These are phyloP conservation scores for Alternaria rosae DNA, from an alignment of 2,329 filamentous ascomycete species.

Conservation along the genomic window DNA sequence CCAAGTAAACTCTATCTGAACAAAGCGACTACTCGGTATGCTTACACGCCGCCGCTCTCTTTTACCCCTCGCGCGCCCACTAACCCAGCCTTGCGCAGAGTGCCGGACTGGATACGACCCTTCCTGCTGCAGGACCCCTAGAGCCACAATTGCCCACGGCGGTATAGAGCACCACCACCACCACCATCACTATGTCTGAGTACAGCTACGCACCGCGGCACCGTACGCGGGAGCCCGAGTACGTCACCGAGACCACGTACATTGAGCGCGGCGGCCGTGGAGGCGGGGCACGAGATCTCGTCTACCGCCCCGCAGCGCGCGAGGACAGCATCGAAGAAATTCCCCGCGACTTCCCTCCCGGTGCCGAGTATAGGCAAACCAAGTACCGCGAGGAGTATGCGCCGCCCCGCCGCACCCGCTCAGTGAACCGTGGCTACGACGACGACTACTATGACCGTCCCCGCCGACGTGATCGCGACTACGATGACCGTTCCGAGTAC, in stretches of 20 bases:
- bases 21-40: constrained; percentile 29
- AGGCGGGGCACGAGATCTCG: constrained; percentile 55
- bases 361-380: constrained; percentile 54
- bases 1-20: constrained; percentile 20
- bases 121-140: constrained; percentile 17
- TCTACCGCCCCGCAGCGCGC: constrained; percentile 59
- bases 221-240: constrained; percentile 59
- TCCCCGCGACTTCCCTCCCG: constrained; percentile 81
- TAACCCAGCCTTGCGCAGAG: constrained; percentile 28
- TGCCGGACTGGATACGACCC: constrained; percentile 10
- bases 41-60: constrained; percentile 1
- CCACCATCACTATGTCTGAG: constrained; percentile 58
- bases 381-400: constrained; percentile 58
- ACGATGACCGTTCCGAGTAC: constrained; percentile 57
- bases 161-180: constrained; percentile 45
- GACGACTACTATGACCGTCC: constrained; percentile 53
- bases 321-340: constrained; percentile 88
- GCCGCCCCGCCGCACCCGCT: constrained; percentile 68
- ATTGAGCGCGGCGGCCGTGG: constrained; percentile 58
- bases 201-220: constrained; percentile 59
- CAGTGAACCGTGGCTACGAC: constrained; percentile 68
- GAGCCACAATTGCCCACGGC: constrained; percentile 16
- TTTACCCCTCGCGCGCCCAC: constrained; percentile 14
- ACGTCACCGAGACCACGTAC: constrained; percentile 60
- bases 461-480: constrained; percentile 55